phyloP scores from a whole-genome alignment of 202 grass and related monocot genomes.

The Elaeis oleifera region DNA sequence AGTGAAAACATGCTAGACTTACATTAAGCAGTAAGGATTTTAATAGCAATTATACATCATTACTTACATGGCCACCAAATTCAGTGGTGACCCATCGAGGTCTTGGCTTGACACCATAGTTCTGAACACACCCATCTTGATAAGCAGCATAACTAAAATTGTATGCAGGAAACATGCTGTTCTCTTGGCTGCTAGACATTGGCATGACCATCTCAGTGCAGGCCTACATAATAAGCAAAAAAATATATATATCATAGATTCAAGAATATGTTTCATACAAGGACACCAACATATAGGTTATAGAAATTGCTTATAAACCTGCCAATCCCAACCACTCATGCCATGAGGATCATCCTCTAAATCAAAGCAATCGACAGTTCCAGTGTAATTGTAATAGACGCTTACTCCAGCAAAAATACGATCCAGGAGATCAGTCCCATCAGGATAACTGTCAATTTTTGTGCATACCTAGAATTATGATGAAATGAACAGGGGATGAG shows the following conservation, averaged over 20 bases:
- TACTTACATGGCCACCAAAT: slow-evolving; percentile 92
- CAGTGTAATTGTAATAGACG: slow-evolving; percentile 87
- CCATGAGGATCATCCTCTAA: slow-evolving; percentile 92
- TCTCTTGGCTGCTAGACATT: slow-evolving; percentile 53
- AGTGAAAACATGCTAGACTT: too few relatives aligned
- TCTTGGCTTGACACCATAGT: slow-evolving; percentile 65
- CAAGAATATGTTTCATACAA: background rate
- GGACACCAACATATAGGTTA: too few relatives aligned
- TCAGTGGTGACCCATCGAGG: slow-evolving; percentile 71
- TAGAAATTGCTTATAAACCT: slow-evolving; percentile 28
- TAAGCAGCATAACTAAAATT: slow-evolving; percentile 62
- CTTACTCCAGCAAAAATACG: slow-evolving; percentile 84
- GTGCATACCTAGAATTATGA: slow-evolving; percentile 53
- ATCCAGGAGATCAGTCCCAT: slow-evolving; percentile 45
- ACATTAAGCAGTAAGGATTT: background rate
- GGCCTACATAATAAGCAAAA: slow-evolving; percentile 46
- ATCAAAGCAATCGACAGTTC: slow-evolving; percentile 73
- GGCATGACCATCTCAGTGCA: slow-evolving; percentile 99
- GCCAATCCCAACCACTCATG: slow-evolving; percentile 93
- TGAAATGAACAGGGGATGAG: background rate
- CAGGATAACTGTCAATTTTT: slow-evolving; percentile 64
- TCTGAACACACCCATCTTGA: slow-evolving; percentile 41
- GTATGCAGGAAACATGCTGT: slow-evolving; percentile 72
- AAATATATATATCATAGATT: background rate
- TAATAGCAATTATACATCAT: background rate